These are phyloP conservation scores for Pedinophyceae sp. DNA, from an alignment of 139 green algal genomes.

Conservation along the genomic window DNA sequence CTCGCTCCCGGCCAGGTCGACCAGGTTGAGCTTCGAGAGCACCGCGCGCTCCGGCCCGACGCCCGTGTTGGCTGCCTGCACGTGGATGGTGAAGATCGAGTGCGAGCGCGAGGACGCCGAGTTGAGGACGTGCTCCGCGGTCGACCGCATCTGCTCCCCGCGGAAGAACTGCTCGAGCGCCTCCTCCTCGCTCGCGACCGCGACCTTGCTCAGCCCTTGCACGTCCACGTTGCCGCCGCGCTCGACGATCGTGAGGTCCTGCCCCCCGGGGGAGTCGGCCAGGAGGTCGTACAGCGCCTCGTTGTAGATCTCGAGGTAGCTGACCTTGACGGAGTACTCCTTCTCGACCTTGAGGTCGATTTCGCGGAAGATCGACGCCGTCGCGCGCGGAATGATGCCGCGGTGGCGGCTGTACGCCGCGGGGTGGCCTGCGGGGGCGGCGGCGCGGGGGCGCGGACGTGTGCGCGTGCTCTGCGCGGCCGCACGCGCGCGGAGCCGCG, in stretches of 20 bases:
- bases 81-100: conserved; percentile 52
- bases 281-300: conserved; percentile 59
- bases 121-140: conserved; percentile 43
- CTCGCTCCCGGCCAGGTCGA: conserved; percentile 67
- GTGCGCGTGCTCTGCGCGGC: too few relatives aligned
- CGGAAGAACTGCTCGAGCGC: conserved; percentile 50
- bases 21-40: conserved; percentile 36
- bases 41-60: conserved; percentile 38
- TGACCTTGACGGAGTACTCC: conserved; percentile 41
- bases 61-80: conserved; percentile 14
- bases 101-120: conserved; percentile 33
- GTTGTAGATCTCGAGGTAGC: conserved; percentile 71
- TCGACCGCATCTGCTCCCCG: conserved; percentile 39
- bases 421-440: neutral
- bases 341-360: conserved; percentile 35
- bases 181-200: conserved; percentile 43
- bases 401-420: conserved; percentile 33
- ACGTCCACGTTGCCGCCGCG: conserved; percentile 23
- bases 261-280: conserved; percentile 25
- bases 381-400: conserved; percentile 48
- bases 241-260: conserved; percentile 32
- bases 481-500: too few relatives aligned
- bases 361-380: conserved; percentile 53
- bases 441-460: too few relatives aligned
- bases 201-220: conserved; percentile 32